phyloP scores from a whole-genome alignment of 2,329 filamentous ascomycete genomes.

The Aspergillus transmontanensis region DNA sequence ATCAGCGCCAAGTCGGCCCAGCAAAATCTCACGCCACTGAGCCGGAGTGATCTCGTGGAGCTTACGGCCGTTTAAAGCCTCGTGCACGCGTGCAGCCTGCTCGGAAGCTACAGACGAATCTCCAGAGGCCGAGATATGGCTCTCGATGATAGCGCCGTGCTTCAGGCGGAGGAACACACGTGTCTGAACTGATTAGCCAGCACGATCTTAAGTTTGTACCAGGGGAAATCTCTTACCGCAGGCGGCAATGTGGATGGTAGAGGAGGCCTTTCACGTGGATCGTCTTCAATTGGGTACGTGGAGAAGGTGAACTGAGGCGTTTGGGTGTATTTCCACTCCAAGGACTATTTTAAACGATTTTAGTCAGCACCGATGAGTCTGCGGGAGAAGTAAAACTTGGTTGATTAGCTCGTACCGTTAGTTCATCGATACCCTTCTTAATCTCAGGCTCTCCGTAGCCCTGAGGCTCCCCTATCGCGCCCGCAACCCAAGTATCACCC shows the following conservation, averaged over 20 bases:
- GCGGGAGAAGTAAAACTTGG: slow-evolving; percentile 7
- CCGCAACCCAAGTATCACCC: slow-evolving; percentile 40
- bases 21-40: slow-evolving; percentile 32
- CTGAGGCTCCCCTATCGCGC: slow-evolving; percentile 55
- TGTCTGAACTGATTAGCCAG: slow-evolving; percentile 32
- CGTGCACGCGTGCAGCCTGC: slow-evolving; percentile 37
- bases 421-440: slow-evolving; percentile 57
- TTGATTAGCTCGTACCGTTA: slow-evolving; percentile 52
- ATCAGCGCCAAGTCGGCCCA: slow-evolving; percentile 18
- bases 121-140: slow-evolving; percentile 41
- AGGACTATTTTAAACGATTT: slow-evolving; percentile 32
- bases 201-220: neutral
- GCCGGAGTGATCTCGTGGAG: slow-evolving; percentile 51
- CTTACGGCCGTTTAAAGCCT: slow-evolving; percentile 41
- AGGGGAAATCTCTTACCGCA: slow-evolving; percentile 40
- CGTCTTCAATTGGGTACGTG: slow-evolving; percentile 60
- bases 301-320: slow-evolving; percentile 81
- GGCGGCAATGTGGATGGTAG: slow-evolving; percentile 53
- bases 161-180: slow-evolving; percentile 44
- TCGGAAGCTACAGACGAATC: slow-evolving; percentile 32
- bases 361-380: neutral
- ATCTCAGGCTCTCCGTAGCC: slow-evolving; percentile 56
- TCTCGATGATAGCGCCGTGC: slow-evolving; percentile 44
- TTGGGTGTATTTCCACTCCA: slow-evolving; percentile 77
- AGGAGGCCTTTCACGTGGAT: slow-evolving; percentile 58